A percentile compares a stretch with the other conserved stretches of the same genome.
Evolutionary conservation across 176 grass and related monocot species (phyloP).

Genomic region (Chloris gayana): DNA sequence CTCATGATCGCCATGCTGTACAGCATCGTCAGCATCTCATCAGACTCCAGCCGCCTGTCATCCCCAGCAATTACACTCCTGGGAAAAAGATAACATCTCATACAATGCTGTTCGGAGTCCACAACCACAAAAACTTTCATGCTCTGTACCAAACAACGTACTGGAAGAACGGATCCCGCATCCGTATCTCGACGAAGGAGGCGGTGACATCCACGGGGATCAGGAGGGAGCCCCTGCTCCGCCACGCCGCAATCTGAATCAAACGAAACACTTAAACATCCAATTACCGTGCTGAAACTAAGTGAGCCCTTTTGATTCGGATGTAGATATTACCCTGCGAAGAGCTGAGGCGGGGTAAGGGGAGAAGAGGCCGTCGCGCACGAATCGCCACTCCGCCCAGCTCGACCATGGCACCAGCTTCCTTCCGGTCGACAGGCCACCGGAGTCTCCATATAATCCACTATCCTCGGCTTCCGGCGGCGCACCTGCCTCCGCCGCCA

Average conservation of each 20-base stretch:
- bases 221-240: constrained; percentile 75
- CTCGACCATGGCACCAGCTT: constrained; percentile 94
- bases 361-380: constrained; percentile 78
- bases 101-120: constrained; percentile 6
- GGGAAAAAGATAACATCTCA: background rate
- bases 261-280: background rate
- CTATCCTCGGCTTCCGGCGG: constrained; percentile 22
- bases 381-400: constrained; percentile 85
- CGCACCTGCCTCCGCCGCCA: constrained; percentile 41
- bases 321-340: constrained; percentile 49
- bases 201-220: constrained; percentile 82
- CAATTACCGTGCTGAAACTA: background rate
- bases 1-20: constrained; percentile 91
- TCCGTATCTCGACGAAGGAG: constrained; percentile 71
- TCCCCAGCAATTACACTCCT: constrained; percentile 49
- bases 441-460: background rate
- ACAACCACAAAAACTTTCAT: background rate
- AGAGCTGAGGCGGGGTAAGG: constrained; percentile 57
- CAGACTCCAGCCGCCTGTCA: constrained; percentile 41
- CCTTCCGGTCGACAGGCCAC: constrained; percentile 55
- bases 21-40: constrained; percentile 87
- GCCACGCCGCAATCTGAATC: constrained; percentile 77
- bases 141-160: constrained; percentile 17
- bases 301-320: background rate
- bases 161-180: constrained; percentile 88